Percentiles rank a stretch among this genome's conserved stretches.
phyloP scores from a whole-genome alignment of 2,329 filamentous ascomycete species.

The Cryphonectria nitschkei region DNA sequence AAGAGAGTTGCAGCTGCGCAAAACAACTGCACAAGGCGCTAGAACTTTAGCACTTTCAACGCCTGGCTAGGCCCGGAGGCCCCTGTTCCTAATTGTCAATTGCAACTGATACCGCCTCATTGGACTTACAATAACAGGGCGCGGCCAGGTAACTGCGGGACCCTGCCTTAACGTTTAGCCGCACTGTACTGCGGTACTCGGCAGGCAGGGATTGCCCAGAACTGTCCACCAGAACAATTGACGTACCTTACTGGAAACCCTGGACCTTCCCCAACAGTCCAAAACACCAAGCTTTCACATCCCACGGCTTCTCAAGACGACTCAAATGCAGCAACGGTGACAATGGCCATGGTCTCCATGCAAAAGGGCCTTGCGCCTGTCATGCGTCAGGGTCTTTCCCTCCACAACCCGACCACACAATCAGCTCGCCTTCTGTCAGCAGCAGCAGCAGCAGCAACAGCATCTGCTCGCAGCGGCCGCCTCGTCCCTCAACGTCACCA shows the following conservation, averaged over 20 bases:
- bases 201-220: background rate
- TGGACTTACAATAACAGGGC: constrained; percentile 10
- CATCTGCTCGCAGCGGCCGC: background rate
- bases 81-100: background rate
- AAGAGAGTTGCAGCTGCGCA: background rate
- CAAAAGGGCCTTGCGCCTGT: constrained; percentile 27
- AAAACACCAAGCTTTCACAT: constrained; percentile 19
- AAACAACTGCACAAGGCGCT: background rate
- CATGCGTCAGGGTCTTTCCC: constrained; percentile 21
- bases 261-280: background rate
- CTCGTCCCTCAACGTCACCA: background rate
- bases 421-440: constrained; percentile 21
- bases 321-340: constrained; percentile 31
- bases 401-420: constrained; percentile 16
- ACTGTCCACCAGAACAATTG: background rate
- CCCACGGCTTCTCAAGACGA: constrained; percentile 3
- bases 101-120: constrained; percentile 18
- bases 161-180: background rate
- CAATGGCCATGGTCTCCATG: constrained; percentile 29
- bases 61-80: background rate
- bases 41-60: background rate
- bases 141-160: background rate
- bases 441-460: constrained; percentile 16
- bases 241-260: background rate
- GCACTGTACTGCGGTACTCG: background rate